A percentile compares a stretch with the other conserved stretches of the same genome.
These are phyloP conservation scores for Penicillium brevicompactum DNA, from an alignment of 2,329 filamentous ascomycete genomes.

Conservation along the genomic window DNA sequence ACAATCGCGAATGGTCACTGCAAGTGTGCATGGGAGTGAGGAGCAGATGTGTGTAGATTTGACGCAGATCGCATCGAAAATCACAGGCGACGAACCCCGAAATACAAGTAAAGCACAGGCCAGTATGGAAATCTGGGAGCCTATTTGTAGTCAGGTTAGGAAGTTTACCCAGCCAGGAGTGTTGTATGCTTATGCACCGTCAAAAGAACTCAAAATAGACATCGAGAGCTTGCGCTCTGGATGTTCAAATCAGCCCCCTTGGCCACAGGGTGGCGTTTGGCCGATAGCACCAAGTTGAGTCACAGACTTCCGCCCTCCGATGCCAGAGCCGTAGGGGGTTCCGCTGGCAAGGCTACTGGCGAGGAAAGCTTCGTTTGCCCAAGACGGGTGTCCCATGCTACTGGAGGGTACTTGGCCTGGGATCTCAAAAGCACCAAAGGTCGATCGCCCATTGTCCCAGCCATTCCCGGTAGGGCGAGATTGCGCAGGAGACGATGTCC, in stretches of 20 bases:
- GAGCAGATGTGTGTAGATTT: background rate
- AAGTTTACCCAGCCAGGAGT: slow-evolving; percentile 3
- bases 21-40: background rate
- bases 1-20: slow-evolving; percentile 7
- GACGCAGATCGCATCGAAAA: background rate
- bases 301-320: slow-evolving; percentile 30
- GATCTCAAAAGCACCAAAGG: slow-evolving; percentile 23
- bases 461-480: slow-evolving; percentile 16
- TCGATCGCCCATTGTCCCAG: slow-evolving; percentile 28
- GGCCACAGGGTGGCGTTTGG: slow-evolving; percentile 52
- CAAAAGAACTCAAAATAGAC: slow-evolving; percentile 4
- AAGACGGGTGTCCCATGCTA: slow-evolving; percentile 32
- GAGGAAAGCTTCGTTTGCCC: slow-evolving; percentile 42
- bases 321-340: slow-evolving; percentile 25
- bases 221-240: slow-evolving; percentile 1
- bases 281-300: slow-evolving; percentile 45
- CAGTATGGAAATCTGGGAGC: slow-evolving; percentile 1
- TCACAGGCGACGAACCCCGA: background rate
- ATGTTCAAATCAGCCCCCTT: slow-evolving; percentile 45
- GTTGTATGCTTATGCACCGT: slow-evolving; percentile 9
- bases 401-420: slow-evolving; percentile 31
- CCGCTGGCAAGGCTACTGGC: slow-evolving; percentile 32
- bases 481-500: slow-evolving; percentile 21
- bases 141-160: background rate
- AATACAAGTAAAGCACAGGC: slow-evolving; percentile 2